A percentile compares a stretch with the other conserved stretches of the same genome.
These are phyloP conservation scores for Quercus aquifolioides DNA, from an alignment of 306 rosid genomes.

Conservation along the genomic window DNA sequence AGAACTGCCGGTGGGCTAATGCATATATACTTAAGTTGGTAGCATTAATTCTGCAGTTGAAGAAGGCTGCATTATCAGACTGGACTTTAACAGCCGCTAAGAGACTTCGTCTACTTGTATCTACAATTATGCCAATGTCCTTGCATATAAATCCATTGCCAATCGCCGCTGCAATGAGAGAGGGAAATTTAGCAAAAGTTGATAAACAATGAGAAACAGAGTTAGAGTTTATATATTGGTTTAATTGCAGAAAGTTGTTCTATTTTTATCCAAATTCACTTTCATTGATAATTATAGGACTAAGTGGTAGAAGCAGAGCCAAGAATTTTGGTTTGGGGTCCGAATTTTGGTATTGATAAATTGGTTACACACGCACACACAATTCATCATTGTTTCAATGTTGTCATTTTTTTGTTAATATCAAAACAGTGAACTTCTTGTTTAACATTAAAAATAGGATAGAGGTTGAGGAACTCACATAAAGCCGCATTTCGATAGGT, in stretches of 20 bases:
- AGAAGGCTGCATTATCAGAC: not conserved
- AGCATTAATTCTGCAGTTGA: not conserved
- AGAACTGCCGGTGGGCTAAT: constrained; percentile 4
- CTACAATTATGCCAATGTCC: not conserved
- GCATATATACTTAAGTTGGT: not conserved
- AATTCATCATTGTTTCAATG: too few relatives aligned
- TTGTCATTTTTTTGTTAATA: too few relatives aligned
- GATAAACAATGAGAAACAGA: not conserved
- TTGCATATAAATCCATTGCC: not conserved
- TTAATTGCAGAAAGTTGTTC: not conserved
- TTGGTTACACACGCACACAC: too few relatives aligned
- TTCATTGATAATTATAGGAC: not conserved
- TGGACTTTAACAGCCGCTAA: not conserved
- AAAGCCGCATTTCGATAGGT: constrained; percentile 21
- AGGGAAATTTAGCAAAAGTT: not conserved
- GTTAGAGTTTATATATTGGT: not conserved
- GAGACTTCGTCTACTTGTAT: too few relatives aligned
- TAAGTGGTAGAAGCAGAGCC: too few relatives aligned
- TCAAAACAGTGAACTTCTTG: too few relatives aligned
- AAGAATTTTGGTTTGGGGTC: too few relatives aligned
- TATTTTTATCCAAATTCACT: not conserved
- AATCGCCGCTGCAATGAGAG: not conserved
- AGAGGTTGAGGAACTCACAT: constrained; percentile 15
- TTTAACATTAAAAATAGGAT: too few relatives aligned
- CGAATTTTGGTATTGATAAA: too few relatives aligned